phyloP scores from a whole-genome alignment of 768 basidiomycete species.

The Stropharia rugosoannulata region DNA sequence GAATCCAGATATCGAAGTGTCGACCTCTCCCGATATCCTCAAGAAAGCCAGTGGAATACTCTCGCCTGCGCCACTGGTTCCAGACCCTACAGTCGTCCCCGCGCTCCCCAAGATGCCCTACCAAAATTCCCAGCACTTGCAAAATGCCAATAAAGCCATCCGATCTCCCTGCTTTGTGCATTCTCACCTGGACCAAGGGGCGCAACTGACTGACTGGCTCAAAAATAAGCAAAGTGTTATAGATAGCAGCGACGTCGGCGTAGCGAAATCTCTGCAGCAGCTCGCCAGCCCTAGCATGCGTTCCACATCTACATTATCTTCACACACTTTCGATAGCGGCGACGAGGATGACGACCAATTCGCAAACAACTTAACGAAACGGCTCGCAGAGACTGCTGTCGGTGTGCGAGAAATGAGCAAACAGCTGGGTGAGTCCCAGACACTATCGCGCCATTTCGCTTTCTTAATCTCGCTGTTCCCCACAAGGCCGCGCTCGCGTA shows the following conservation, averaged over 20 bases:
- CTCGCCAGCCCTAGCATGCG: slow-evolving; percentile 14
- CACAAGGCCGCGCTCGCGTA: slow-evolving; percentile 85
- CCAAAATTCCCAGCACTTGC: slow-evolving; percentile 16
- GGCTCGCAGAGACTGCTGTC: slow-evolving; percentile 95
- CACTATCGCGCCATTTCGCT: slow-evolving; percentile 2
- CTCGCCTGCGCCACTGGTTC: slow-evolving; percentile 7
- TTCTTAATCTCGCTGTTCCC: slow-evolving; percentile 5
- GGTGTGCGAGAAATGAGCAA: slow-evolving; percentile 99
- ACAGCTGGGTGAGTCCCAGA: slow-evolving; percentile 72
- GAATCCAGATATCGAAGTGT: slow-evolving; percentile 41
- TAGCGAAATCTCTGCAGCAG: slow-evolving; percentile 48
- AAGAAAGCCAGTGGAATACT: slow-evolving; percentile 15
- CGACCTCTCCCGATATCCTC: slow-evolving; percentile 27
- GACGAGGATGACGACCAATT: slow-evolving; percentile 61
- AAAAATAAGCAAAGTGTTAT: slow-evolving; percentile 39
- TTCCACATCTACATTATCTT: slow-evolving; percentile 10
- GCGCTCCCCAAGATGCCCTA: slow-evolving; percentile 12
- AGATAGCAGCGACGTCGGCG: slow-evolving; percentile 42
- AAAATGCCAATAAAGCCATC: slow-evolving; percentile 38
- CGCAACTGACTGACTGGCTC: slow-evolving; percentile 77
- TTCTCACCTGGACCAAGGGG: slow-evolving; percentile 83
- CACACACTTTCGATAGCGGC: slow-evolving; percentile 21
- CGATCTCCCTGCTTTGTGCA: slow-evolving; percentile 92
- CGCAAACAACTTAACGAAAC: slow-evolving; percentile 79
- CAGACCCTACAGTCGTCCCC: slow-evolving; percentile 19